A percentile compares a stretch with the other conserved stretches of the same genome.
phyloP scores from a whole-genome alignment of 306 rosid species.

The Sphenostylis stenocarpa region DNA sequence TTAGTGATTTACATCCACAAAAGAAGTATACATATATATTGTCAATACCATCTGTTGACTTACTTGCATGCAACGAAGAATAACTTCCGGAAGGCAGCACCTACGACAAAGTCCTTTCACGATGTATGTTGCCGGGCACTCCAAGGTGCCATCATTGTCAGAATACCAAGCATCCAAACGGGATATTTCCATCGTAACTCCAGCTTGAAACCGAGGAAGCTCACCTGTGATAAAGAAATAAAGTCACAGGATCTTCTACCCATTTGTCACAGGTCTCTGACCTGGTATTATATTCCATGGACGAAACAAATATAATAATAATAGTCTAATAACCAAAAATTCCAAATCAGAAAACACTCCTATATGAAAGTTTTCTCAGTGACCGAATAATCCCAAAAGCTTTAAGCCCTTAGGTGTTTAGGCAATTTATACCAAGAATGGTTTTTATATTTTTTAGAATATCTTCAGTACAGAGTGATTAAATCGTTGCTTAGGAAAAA shows the following conservation, averaged over 20 bases:
- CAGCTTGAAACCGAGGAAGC: slow-evolving; percentile 91
- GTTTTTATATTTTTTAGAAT: slow-evolving; percentile 10
- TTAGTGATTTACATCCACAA: neutral
- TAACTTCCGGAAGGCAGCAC: slow-evolving; percentile 91
- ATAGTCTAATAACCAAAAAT: neutral
- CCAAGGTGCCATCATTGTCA: slow-evolving; percentile 60
- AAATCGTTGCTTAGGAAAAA: no score
- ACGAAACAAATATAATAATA: slow-evolving; percentile 16
- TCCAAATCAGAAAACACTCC: slow-evolving; percentile 12
- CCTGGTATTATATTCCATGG: slow-evolving; percentile 3
- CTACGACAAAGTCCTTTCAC: slow-evolving; percentile 88
- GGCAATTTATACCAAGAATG: neutral
- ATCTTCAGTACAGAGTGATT: no score
- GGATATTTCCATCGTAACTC: slow-evolving; percentile 90
- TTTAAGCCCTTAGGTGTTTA: neutral
- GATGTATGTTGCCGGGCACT: slow-evolving; percentile 70
- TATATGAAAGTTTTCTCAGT: slow-evolving; percentile 12
- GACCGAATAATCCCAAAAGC: neutral
- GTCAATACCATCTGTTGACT: slow-evolving; percentile 25
- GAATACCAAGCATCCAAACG: slow-evolving; percentile 93
- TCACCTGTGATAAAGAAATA: slow-evolving; percentile 64
- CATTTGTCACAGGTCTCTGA: slow-evolving; percentile 17
- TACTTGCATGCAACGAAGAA: slow-evolving; percentile 97
- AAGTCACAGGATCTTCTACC: slow-evolving; percentile 22
- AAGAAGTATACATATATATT: no score